These are phyloP conservation scores for Tephrocybe rancida DNA, from an alignment of 768 basidiomycete genomes.

Conservation along the genomic window DNA sequence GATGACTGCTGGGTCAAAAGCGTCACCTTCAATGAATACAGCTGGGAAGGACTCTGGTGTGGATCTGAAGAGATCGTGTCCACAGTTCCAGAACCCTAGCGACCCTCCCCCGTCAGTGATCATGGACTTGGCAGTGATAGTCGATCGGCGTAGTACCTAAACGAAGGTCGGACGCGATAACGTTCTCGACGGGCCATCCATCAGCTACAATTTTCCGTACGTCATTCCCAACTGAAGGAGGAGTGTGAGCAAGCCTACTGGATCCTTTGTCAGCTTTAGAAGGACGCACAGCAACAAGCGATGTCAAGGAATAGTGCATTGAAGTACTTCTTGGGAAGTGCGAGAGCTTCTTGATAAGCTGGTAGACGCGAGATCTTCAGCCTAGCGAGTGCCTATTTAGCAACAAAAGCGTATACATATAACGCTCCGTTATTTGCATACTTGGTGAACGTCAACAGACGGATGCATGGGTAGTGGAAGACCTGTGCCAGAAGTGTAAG, in stretches of 20 bases:
- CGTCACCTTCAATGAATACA: slow-evolving; percentile 57
- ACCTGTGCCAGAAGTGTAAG: slow-evolving; percentile 26
- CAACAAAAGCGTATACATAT: too few species aligned
- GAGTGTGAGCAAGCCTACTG: background rate
- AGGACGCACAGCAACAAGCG: slow-evolving; percentile 27
- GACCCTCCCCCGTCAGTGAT: background rate
- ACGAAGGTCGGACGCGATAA: slow-evolving; percentile 25
- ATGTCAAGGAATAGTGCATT: slow-evolving; percentile 26
- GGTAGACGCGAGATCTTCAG: slow-evolving; percentile 22
- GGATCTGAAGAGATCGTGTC: slow-evolving; percentile 61
- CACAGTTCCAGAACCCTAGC: slow-evolving; percentile 65
- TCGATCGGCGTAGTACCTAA: slow-evolving; percentile 9
- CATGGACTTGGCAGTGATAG: background rate
- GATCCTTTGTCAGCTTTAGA: background rate
- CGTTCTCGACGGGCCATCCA: slow-evolving; percentile 25
- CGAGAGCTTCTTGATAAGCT: slow-evolving; percentile 19
- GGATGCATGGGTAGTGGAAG: slow-evolving; percentile 40
- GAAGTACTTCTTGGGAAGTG: slow-evolving; percentile 16
- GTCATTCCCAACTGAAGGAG: slow-evolving; percentile 23
- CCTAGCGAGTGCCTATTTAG: slow-evolving; percentile 4
- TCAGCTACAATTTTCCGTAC: slow-evolving; percentile 25
- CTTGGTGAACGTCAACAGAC: slow-evolving; percentile 35
- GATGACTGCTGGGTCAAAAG: slow-evolving; percentile 48
- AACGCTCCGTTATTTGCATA: slow-evolving; percentile 6
- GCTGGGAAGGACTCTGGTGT: slow-evolving; percentile 54